phyloP scores from a whole-genome alignment of 805 yeast genomes.

The Lipomyces starkeyi region DNA sequence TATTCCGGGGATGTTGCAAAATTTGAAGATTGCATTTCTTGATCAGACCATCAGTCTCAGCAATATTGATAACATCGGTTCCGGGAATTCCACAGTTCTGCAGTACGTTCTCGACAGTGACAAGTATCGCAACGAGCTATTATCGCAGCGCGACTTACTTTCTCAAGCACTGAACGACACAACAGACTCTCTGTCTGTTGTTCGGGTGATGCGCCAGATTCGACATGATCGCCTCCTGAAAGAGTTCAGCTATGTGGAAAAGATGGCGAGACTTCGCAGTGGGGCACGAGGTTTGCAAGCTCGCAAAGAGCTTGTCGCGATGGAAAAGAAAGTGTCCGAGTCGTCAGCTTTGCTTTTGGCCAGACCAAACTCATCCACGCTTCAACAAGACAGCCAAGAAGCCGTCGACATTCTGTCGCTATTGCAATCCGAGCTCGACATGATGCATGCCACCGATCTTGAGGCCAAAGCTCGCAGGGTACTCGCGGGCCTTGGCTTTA shows the following conservation, averaged over 20 bases:
- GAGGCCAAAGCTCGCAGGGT: background rate
- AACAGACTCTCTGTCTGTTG: background rate
- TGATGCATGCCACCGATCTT: background rate
- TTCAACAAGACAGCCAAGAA: background rate
- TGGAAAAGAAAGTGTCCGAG: conserved; percentile 7
- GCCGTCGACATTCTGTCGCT: background rate
- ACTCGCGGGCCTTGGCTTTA: background rate
- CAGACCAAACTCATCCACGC: background rate
- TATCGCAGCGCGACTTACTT: background rate
- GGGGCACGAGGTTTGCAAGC: conserved; percentile 6
- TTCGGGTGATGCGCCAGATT: background rate
- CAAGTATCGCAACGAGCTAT: background rate
- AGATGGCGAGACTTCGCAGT: conserved; percentile 7
- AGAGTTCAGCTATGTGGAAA: background rate
- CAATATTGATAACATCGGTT: background rate
- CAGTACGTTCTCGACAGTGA: conserved; percentile 4
- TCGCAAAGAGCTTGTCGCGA: conserved; percentile 6
- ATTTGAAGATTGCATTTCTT: conserved; percentile 1
- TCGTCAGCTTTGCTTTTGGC: background rate
- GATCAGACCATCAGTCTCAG: background rate
- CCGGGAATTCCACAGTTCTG: background rate
- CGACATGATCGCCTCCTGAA: background rate
- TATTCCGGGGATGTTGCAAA: conserved; percentile 6
- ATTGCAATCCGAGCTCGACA: background rate
- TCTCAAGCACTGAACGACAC: background rate